Evolutionary conservation across 306 rosid genomes (phyloP), one percentile per base, ranked within the genome.

Genomic region (Sindora glabra): DNA sequence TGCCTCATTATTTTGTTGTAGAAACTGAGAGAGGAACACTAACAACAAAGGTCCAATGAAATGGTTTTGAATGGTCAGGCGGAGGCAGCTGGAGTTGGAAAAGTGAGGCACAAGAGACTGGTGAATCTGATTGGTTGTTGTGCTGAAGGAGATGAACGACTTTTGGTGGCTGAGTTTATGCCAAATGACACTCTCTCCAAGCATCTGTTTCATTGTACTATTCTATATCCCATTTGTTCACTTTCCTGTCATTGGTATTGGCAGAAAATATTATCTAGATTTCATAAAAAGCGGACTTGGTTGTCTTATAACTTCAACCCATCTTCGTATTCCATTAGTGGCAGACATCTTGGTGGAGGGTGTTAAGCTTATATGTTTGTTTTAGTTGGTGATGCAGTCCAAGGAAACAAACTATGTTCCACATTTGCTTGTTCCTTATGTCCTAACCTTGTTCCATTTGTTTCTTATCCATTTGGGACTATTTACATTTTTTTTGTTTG

Each of bases 111-210:
- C 74, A 86, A 68, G 66, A 83, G 88, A 69, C 45, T 83, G 74
- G 95, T 86, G 77, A 86, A 86, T 71, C 83, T 86, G 67, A 74
- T 86, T 37, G 95, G 95, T 17, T 83, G 90, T 68, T 86, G 90
- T 53, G 87, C 90, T 38, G 95, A 83, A 54, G 95, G 90, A 50
- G 95, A 86, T 56, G 95, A 86, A 58, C 72, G 90, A 62, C 90
- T 86, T 63, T 86, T 86, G 85, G 87, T 86, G 65, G 85, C 94
- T 51, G 89, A 85, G 76, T 85, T 68, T 69, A 85, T 85, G 95
- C 83, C 90, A 19, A 83, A 83, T 69, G 89, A 82, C 45, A 85
- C 94, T 73, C 80, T 86, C 44, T 86, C 95, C 62, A 86, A 86
- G 75, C 95, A 86, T 72, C 87, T 86, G 45, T 86, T 86, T 67